phyloP scores from a whole-genome alignment of 139 green algal species.

The Picochlorum sp. region DNA sequence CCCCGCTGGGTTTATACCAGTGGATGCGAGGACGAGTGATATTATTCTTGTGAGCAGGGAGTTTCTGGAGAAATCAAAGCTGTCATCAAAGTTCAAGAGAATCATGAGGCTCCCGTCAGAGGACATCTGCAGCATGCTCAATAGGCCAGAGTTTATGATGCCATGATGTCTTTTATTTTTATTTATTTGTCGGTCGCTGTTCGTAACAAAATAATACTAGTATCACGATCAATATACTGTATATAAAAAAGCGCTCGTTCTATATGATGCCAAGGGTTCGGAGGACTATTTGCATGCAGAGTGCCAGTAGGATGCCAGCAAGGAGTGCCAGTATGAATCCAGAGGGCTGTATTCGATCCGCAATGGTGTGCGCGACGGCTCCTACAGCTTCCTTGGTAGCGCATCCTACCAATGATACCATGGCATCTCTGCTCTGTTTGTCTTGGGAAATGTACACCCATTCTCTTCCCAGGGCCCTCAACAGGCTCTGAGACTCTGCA shows the following conservation, averaged over 20 bases:
- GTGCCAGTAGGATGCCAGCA: background rate
- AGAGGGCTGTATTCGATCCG: background rate
- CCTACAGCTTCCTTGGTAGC: slow-evolving; percentile 2
- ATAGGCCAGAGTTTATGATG: too few relatives aligned
- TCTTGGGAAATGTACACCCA: slow-evolving; percentile 21
- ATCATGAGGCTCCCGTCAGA: too few relatives aligned
- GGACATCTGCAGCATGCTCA: too few relatives aligned
- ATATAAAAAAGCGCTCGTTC: too few relatives aligned
- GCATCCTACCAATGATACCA: slow-evolving; percentile 15
- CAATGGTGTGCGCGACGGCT: background rate
- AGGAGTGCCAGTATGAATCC: background rate
- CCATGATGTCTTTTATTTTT: too few relatives aligned
- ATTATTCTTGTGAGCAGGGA: background rate
- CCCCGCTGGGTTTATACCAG: background rate
- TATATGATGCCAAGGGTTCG: background rate
- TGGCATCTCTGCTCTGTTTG: slow-evolving; percentile 11
- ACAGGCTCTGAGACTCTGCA: background rate
- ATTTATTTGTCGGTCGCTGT: too few relatives aligned
- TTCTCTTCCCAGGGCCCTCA: slow-evolving; percentile 18
- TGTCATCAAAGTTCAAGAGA: too few relatives aligned
- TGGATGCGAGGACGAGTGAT: slow-evolving; percentile 2
- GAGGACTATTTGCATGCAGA: background rate
- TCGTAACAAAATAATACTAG: too few relatives aligned
- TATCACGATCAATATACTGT: too few relatives aligned
- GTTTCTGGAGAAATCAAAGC: background rate